Base-by-base conservation (phyloP, 2,329 filamentous ascomycete genomes). In the Septoria petroselini region DNA sequence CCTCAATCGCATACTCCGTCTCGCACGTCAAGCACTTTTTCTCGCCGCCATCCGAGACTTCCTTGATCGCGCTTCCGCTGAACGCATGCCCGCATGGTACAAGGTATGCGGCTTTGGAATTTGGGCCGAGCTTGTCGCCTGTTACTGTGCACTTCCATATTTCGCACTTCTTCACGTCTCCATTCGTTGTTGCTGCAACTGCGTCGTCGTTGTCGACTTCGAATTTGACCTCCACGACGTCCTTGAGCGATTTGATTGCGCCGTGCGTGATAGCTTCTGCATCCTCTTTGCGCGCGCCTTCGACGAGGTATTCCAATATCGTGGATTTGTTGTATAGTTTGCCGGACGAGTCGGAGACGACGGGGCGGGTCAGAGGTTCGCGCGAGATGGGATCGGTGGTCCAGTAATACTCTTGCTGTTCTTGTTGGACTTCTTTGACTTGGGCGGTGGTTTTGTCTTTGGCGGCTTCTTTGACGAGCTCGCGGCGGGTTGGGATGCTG, bases 41-140 rank as follows among this genome's bases (percentile, higher is more conserved):
- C 57, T 86, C 84, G 2, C 73, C 77, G 18, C n/a, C n/a, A n/a
- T n/a, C n/a, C n/a, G 76, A 76, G n/a, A 67, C 67, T 51, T 68
- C 66, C 59, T 84, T 86, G 58, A 97, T 84, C 6, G 90, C 89
- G 45, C 83, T 82, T 54, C 94, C 90, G 0, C 88, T 85, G 70
- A 97, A 97, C 0, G 88, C 91, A 73, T 98, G 94, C 0, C 93
- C 94, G 63, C 93, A 98, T 0, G 93, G 93, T 3, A 97, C 88
- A 2, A 98, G 64, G 63, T 97, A 98, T 1, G 95, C 88, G 0
- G 89, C 79, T 69, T 85, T 91, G 12, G 85, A 83, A 4, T 77
- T 77, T 0, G 90, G 83, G 0, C 93, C 93, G 18, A 98, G 72
- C 66, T 86, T 84, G 67, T 94, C 95, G 62, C 86, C 81, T 1